Evolutionary conservation across 371 early-diverging fungal genomes (phyloP).

Genomic region (Rhizomucor miehei): DNA sequence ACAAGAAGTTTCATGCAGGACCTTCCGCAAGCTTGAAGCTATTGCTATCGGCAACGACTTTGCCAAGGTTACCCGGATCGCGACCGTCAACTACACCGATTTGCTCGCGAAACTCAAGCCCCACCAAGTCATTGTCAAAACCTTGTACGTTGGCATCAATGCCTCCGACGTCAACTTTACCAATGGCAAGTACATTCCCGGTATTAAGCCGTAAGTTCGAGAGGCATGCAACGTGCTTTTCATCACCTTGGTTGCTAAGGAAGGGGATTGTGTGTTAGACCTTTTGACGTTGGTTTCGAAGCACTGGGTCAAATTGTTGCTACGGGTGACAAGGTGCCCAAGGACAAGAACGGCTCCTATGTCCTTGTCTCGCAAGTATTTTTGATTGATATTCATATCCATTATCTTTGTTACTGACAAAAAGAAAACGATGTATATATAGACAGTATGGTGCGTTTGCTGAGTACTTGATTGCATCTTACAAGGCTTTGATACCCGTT

Average conservation of each 20-base stretch:
- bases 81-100: conserved; percentile 23
- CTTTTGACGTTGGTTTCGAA: conserved; percentile 65
- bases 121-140: conserved; percentile 41
- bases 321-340: conserved; percentile 37
- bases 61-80: conserved; percentile 28
- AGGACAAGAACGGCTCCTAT: conserved; percentile 33
- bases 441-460: conserved; percentile 57
- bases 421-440: conserved; percentile 3
- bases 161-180: conserved; percentile 61
- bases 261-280: too few species aligned
- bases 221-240: neutral
- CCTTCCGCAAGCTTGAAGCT: conserved; percentile 40
- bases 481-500: conserved; percentile 33
- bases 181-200: conserved; percentile 57
- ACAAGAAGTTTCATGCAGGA: neutral
- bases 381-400: too few species aligned
- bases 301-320: conserved; percentile 53
- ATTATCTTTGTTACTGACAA: neutral
- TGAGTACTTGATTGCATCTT: conserved; percentile 39
- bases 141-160: conserved; percentile 54
- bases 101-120: conserved; percentile 27
- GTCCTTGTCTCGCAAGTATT: conserved; percentile 21
- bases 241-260: neutral
- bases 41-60: conserved; percentile 38
- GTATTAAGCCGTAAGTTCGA: conserved; percentile 49